Base-by-base conservation (phyloP, 2,329 filamentous ascomycete genomes). In the Didymella arachidicola region DNA sequence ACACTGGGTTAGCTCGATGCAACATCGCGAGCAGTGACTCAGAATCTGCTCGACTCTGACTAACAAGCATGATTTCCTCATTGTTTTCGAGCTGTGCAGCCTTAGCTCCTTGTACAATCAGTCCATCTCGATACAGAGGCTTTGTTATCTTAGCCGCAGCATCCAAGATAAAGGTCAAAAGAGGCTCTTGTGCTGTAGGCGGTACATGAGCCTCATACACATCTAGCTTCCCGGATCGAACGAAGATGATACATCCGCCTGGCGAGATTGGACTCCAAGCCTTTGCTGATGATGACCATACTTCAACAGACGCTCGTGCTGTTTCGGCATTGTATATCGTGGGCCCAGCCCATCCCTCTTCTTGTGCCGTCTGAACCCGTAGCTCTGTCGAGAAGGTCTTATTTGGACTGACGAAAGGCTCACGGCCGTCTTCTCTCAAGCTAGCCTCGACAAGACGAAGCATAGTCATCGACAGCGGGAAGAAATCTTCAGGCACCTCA, bases 381-480 rank as follows among this genome's bases (percentile, higher is more conserved):
- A 46, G 36, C 14, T 59, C 29, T n/a, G 60, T 50, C 11, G 52
- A 52, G 41, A 65, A 67, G 7, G 63, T 59, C 45, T 57, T 57
- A 26, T 67, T 63, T 6, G 50, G 56, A 25, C 59, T 67, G 26
- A 71, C 62, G 44, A 70, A 72, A 10, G 68, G 63, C 22, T 38
- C 57, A 39, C 67, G 58, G 27, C 57, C 14, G n/a, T 55, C 52
- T 39, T 67, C 62, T 11, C 63, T 61, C 16, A 54, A 29, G 27
- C 53, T 64, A 27, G 51, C 57, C 29, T 72, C 71, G 2, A 71
- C 62, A 1, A 62, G 50, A 2, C 46, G 46, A 7, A 74, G 64
- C 3, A 75, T 47, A 14, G 61, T 61, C 46, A 64, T 42, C 2
- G 64, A 64, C 3, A 60, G 4, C 1, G 63, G 64, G 44, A 66